Evolutionary conservation across 495 filamentous ascomycete species (phyloP).

Genomic region (Aspergillus ostianus): DNA sequence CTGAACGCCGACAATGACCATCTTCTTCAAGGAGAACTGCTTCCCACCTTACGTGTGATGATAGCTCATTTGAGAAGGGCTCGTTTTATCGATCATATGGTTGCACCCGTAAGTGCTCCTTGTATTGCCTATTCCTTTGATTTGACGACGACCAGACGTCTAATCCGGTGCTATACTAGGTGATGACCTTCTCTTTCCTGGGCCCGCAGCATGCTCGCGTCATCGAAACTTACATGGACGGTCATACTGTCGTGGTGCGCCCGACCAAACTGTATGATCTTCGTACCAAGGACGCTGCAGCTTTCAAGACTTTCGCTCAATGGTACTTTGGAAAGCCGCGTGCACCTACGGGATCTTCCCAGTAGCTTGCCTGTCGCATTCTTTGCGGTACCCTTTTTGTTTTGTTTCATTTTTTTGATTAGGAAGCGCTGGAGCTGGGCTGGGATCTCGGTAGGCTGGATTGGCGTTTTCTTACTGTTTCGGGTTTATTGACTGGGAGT

Average conservation of each 20-base stretch:
- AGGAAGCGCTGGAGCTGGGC: neutral
- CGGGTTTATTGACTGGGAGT: neutral
- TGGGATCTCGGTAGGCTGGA: neutral
- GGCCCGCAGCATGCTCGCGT: constrained; percentile 14
- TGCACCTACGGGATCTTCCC: neutral
- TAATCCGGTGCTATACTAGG: neutral
- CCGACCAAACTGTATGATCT: constrained; percentile 12
- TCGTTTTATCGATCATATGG: constrained; percentile 9
- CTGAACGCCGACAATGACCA: constrained; percentile 9
- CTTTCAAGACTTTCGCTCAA: constrained; percentile 7
- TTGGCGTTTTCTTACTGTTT: neutral
- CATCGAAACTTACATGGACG: constrained; percentile 13
- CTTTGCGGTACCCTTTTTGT: neutral
- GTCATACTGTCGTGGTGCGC: constrained; percentile 12
- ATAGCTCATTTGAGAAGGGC: constrained; percentile 6
- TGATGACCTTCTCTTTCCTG: constrained; percentile 11
- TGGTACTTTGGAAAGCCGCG: constrained; percentile 12
- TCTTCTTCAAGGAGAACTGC: constrained; percentile 11
- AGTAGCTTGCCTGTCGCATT: neutral
- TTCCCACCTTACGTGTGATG: constrained; percentile 5
- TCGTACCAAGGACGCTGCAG: constrained; percentile 10
- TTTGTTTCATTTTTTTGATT: neutral
- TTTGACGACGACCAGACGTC: neutral
- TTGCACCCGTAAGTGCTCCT: neutral
- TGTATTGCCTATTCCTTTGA: neutral